Evolutionary conservation across 2,329 filamentous ascomycete species (phyloP).

Genomic region (Spiromastix sp.): DNA sequence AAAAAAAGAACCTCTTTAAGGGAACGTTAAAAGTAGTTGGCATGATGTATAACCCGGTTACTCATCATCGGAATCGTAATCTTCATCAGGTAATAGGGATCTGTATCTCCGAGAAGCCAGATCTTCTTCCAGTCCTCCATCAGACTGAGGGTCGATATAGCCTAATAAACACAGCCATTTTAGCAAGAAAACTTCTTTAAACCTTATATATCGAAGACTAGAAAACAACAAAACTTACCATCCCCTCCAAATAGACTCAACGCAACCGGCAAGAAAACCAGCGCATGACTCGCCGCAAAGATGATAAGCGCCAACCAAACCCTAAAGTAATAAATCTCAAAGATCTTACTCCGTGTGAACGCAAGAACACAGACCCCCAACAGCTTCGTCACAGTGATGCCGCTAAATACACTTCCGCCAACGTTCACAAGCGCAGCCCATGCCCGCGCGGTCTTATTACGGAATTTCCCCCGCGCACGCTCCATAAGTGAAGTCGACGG

Average conservation of each 20-base stretch:
- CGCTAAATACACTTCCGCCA: slow-evolving; percentile 86
- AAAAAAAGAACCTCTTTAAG: too few species aligned
- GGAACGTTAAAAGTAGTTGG: too few species aligned
- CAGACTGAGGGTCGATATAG: slow-evolving; percentile 76
- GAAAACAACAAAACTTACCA: slow-evolving; percentile 39
- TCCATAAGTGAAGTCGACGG: slow-evolving; percentile 76
- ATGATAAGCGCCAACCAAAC: slow-evolving; percentile 89
- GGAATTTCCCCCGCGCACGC: slow-evolving; percentile 64
- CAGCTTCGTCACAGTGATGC: slow-evolving; percentile 92
- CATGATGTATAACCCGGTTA: too few species aligned
- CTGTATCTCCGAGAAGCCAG: slow-evolving; percentile 69
- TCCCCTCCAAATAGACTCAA: slow-evolving; percentile 76
- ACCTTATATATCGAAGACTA: too few species aligned
- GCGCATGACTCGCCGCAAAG: slow-evolving; percentile 77
- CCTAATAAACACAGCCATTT: slow-evolving; percentile 34
- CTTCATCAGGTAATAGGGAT: slow-evolving; percentile 66
- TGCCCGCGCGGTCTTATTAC: slow-evolving; percentile 71
- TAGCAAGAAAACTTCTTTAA: too few species aligned
- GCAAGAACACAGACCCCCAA: slow-evolving; percentile 85
- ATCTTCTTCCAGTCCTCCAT: slow-evolving; percentile 84
- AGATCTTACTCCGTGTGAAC: slow-evolving; percentile 95
- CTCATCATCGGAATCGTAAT: slow-evolving; percentile 62
- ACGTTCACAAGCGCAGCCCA: slow-evolving; percentile 95
- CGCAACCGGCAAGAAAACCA: slow-evolving; percentile 84
- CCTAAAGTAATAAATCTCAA: slow-evolving; percentile 98